Evolutionary conservation across 1,139 yeast genomes (phyloP).

Genomic region (Candida freyschussii): DNA sequence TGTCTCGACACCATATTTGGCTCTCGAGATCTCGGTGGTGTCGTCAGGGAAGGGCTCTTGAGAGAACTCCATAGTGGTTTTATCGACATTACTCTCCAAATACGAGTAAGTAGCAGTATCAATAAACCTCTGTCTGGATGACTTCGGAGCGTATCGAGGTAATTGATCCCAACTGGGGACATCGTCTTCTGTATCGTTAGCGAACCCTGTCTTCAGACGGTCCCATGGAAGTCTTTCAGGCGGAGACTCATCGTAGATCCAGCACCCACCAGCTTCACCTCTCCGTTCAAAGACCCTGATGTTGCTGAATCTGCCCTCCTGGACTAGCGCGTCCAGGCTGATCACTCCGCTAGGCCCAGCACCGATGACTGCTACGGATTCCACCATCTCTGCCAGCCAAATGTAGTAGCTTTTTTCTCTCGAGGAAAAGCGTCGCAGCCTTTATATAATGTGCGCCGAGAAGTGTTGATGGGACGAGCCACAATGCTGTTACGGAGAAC

Average conservation of each 20-base stretch:
- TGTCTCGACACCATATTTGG: conserved; percentile 7
- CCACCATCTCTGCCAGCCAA: conserved; percentile 6
- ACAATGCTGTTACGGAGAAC: no score
- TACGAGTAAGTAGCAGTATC: conserved; percentile 10
- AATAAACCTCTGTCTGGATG: conserved; percentile 3
- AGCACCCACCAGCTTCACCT: conserved; percentile 30
- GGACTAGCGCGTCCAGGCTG: conserved; percentile 21
- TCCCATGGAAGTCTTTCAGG: conserved; percentile 1
- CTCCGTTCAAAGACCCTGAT: conserved; percentile 32
- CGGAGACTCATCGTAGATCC: conserved; percentile 19
- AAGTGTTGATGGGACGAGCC: no score
- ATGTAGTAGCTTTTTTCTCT: no score
- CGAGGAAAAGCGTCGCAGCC: no score
- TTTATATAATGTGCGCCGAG: no score
- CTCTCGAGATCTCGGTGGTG: background rate
- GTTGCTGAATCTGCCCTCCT: conserved; percentile 23
- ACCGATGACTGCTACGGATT: conserved; percentile 33
- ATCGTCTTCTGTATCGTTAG: background rate
- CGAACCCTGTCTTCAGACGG: background rate
- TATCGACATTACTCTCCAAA: conserved; percentile 10
- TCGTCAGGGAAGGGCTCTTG: conserved; percentile 7
- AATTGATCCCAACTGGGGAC: conserved; percentile 1
- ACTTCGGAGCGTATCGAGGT: conserved; percentile 3
- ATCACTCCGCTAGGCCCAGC: conserved; percentile 39
- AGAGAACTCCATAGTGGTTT: conserved; percentile 7